Conservation (phyloP, 345 rosid genomes). For the Bruguiera gymnorhiza region DNA sequence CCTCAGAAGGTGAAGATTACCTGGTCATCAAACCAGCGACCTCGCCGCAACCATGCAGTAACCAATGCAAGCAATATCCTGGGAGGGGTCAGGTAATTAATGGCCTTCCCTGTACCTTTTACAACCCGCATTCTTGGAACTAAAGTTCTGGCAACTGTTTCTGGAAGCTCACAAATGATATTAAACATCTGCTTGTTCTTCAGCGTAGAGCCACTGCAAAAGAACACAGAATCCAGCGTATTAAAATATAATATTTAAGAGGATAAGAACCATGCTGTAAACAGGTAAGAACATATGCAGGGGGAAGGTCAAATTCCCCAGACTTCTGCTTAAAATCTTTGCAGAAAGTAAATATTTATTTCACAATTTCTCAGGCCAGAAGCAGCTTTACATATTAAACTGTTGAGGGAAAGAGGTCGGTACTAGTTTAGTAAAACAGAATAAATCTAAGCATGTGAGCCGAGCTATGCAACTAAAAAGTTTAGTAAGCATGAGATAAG, state of each 20-base stretch:
- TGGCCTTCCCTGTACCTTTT: constrained; percentile 77
- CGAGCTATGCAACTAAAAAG: too few species aligned
- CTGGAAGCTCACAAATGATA: constrained; percentile 90
- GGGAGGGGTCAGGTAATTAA: constrained; percentile 87
- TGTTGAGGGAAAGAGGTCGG: too few species aligned
- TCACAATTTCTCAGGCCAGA: too few species aligned
- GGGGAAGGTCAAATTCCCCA: too few species aligned
- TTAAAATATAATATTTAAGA: not conserved
- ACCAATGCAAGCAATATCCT: constrained; percentile 86
- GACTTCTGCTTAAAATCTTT: too few species aligned
- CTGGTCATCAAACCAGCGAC: constrained; percentile 96
- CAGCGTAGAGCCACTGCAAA: constrained; percentile 76
- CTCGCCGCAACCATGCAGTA: constrained; percentile 88
- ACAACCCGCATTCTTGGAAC: constrained; percentile 90
- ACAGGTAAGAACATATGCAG: too few species aligned
- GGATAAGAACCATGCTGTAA: too few species aligned
- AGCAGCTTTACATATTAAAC: too few species aligned
- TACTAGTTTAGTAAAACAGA: too few species aligned
- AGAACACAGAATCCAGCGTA: not conserved
- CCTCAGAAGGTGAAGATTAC: constrained; percentile 30
- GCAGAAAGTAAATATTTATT: too few species aligned
- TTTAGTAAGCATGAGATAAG: not conserved
- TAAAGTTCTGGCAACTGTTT: constrained; percentile 88
- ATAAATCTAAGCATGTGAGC: too few species aligned
- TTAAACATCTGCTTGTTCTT: constrained; percentile 88